Evolutionary conservation across 2,329 filamentous ascomycete genomes (phyloP).

Genomic region (Biscogniauxia mediterranea): DNA sequence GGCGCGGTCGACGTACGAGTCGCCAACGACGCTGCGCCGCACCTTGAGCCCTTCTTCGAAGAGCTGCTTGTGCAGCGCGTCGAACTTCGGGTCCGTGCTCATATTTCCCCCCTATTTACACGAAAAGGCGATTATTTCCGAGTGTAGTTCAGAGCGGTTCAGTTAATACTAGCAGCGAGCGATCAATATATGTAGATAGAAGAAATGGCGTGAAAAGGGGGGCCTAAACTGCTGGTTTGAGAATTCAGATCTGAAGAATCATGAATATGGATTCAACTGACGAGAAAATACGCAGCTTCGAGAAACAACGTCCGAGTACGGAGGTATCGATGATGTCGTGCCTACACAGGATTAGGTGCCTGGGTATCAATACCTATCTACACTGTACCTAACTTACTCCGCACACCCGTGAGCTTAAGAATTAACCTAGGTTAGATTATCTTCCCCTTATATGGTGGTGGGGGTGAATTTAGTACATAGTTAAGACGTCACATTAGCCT

Average conservation of each 20-base stretch:
- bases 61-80: constrained; percentile 48
- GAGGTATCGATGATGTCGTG: not conserved
- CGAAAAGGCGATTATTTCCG: not conserved
- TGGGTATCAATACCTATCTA: not conserved
- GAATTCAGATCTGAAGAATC: no score
- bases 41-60: constrained; percentile 61
- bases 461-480: not conserved
- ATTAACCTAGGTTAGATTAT: not conserved
- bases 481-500: not conserved
- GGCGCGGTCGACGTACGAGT: constrained; percentile 57
- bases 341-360: no score
- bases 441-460: no score
- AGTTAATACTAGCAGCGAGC: no score
- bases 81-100: constrained; percentile 26
- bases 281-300: not conserved
- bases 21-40: constrained; percentile 59
- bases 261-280: not conserved
- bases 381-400: not conserved
- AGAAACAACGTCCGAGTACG: not conserved
- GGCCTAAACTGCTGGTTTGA: no score
- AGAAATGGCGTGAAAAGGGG: no score
- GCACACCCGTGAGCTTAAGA: not conserved
- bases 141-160: no score
- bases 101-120: constrained; percentile 8
- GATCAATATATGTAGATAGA: no score